Conservation (phyloP, 2,329 filamentous ascomycete genomes). For the Domatiomyces catenatus region DNA sequence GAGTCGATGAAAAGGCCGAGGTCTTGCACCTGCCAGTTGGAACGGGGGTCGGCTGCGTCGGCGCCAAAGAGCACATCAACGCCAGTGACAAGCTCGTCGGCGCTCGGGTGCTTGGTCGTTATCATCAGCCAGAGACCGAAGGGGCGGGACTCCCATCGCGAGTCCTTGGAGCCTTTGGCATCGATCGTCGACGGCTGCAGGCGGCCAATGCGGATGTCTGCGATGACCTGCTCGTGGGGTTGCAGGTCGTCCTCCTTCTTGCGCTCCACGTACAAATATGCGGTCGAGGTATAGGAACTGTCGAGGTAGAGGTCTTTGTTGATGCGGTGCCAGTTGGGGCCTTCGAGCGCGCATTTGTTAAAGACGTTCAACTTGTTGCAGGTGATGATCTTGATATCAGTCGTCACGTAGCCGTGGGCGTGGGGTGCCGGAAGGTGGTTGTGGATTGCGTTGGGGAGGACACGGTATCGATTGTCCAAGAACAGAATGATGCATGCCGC, state of each 20-base stretch:
- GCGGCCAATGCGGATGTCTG: slow-evolving; percentile 62
- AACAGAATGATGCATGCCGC: slow-evolving; percentile 60
- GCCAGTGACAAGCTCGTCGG: slow-evolving; percentile 62
- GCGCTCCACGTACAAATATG: slow-evolving; percentile 66
- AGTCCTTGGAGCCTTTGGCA: slow-evolving; percentile 39
- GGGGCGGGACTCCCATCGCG: slow-evolving; percentile 62
- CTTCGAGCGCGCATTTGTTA: slow-evolving; percentile 60
- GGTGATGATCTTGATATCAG: slow-evolving; percentile 62
- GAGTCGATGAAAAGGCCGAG: slow-evolving; percentile 57
- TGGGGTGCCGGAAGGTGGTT: slow-evolving; percentile 65
- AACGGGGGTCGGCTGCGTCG: slow-evolving; percentile 77
- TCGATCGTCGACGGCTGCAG: slow-evolving; percentile 49
- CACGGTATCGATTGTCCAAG: slow-evolving; percentile 75
- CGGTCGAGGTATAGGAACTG: slow-evolving; percentile 56
- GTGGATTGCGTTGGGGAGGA: slow-evolving; percentile 73
- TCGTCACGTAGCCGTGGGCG: slow-evolving; percentile 69
- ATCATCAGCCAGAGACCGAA: slow-evolving; percentile 72
- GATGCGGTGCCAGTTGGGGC: slow-evolving; percentile 61
- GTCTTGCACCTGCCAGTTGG: slow-evolving; percentile 67
- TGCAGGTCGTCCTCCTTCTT: slow-evolving; percentile 74
- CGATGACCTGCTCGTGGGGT: slow-evolving; percentile 58
- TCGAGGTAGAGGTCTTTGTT: slow-evolving; percentile 81
- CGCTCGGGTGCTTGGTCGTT: slow-evolving; percentile 54
- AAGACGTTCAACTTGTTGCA: slow-evolving; percentile 64
- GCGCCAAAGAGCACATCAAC: slow-evolving; percentile 79